Evolutionary conservation across 768 basidiomycete genomes (phyloP), one percentile per base, ranked within the genome.

Genomic region (Leccinellum albellum): DNA sequence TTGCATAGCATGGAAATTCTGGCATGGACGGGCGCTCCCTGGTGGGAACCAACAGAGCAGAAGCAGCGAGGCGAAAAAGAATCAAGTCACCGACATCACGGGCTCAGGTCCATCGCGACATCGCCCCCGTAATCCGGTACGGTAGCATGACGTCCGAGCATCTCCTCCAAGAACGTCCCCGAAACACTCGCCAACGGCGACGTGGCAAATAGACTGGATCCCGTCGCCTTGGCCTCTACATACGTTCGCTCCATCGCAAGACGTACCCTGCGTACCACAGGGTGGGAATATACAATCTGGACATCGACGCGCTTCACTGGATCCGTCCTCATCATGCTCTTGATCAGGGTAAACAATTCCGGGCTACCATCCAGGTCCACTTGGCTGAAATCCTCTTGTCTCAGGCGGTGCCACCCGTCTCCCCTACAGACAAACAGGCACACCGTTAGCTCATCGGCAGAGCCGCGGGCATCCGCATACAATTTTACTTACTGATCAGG

Each of bases 331-430:
- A 96, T 89, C 85, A 94, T 89, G 58, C 79, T 76, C 66, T 74
- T 80, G 64, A 96, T 82, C 64, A 95, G 77, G 45, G 73, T 75
- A 56, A 87, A 76, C 56, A 96, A 75, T 66, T 86, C 83, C 8
- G 79, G 76, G 63, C 87, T 91, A 50, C 76, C 80, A 32, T 80
- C 78, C 63, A 88, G 70, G 66, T 91, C 85, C 55, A 94, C 84
- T 69, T 93, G 92, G 50, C 86, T 83, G 69, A 97, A 94, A 75
- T 99, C 91, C 69, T 96, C 90, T 56, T 84, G 83, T 55, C 97
- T 87, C 33, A 98, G 79, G 61, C 89, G 85, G 66, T 97, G 95
- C 97, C 97, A 99, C 1, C 89, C 83, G 51, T 90, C 86, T 24
- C 96, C 96, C 79, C 94, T 94, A 69, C 46, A 67, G 66, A 69